Evolutionary conservation across 352 stramenopile genomes (phyloP).

Genomic region (Globisporangium rhizosaccharum): DNA sequence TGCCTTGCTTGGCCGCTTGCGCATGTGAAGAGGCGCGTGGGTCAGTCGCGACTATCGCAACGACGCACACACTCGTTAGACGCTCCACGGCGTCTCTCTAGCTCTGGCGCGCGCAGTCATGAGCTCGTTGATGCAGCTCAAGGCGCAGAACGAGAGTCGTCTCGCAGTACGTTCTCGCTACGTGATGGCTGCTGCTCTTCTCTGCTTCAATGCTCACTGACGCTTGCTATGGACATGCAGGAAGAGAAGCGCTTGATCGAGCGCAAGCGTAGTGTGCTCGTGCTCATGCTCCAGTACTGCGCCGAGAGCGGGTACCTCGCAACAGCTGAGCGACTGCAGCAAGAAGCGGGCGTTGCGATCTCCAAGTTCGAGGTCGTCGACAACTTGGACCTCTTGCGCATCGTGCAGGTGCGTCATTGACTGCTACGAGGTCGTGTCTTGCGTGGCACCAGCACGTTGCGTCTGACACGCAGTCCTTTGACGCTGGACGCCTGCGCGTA

Average conservation of each 20-base stretch:
- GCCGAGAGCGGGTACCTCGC: slow-evolving; percentile 81
- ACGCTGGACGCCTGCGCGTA: slow-evolving; percentile 15
- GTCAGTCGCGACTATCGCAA: neutral
- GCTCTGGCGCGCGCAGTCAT: slow-evolving; percentile 20
- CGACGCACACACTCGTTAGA: neutral
- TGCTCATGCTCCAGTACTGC: slow-evolving; percentile 84
- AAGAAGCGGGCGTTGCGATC: slow-evolving; percentile 77
- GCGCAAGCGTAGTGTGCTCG: slow-evolving; percentile 78
- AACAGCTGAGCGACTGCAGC: slow-evolving; percentile 81
- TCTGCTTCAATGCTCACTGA: neutral
- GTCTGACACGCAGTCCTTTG: neutral
- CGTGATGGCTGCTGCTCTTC: neutral
- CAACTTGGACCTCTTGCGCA: slow-evolving; percentile 88
- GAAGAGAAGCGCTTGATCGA: slow-evolving; percentile 87
- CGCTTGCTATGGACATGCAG: slow-evolving; percentile 15
- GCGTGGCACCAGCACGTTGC: neutral
- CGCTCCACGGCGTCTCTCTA: neutral
- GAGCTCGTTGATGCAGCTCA: slow-evolving; percentile 79
- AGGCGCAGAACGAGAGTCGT: slow-evolving; percentile 77
- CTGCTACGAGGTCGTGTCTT: neutral
- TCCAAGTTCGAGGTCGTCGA: slow-evolving; percentile 90
- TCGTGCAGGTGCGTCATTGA: slow-evolving; percentile 50
- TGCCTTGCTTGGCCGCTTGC: neutral
- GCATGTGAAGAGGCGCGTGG: neutral
- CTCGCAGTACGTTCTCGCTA: slow-evolving; percentile 35